Base-by-base conservation (phyloP, 108 stramenopile genomes). In the Cylindrotheca fusiformis region DNA sequence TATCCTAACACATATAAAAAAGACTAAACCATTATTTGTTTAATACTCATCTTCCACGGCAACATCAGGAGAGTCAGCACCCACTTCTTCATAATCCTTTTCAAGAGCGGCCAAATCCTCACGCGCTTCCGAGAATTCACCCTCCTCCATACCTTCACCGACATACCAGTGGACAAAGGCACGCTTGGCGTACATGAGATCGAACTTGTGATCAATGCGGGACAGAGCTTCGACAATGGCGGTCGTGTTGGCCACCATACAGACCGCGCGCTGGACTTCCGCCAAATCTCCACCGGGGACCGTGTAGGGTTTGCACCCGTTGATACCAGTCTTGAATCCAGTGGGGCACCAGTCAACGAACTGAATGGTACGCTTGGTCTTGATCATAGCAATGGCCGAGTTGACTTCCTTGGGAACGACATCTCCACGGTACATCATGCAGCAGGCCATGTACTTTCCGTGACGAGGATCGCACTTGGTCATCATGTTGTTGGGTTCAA, bases 131-230 rank as follows among this genome's bases (percentile, higher is more conserved):
- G 93, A 94, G 89, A 99, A 99, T 72, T 98, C 98, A 59, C 98
- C 98, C 69, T 98, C 98, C 79, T 98, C 90, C 98, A 99, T 99
- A 81, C 98, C 97, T 79, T 97, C 98, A 47, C 98, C 97, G 64
- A 99, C 98, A 65, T 97, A 99, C 98, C 98, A 99, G 88, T 99
- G 96, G 53, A 99, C 97, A 69, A 99, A 99, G 63, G 98, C 97
- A 82, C 98, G 97, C 95, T 99, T 99, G 88, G 96, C 96, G 76
- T 99, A 99, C 98, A 99, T 99, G 56, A 98, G 93, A 81, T 99
- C 98, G 88, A 99, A 99, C 95, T 99, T 91, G 95, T 98, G 97
- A 69, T 99, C 97, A 60, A 99, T 98, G 76, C 97, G 95, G 26
- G 88, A 88, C 26, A 97, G 84, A 28, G 95, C 97, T 84, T 97